These are phyloP conservation scores for Coniferiporia sulphurascens DNA, from an alignment of 1,284 basidiomycete genomes.

Conservation along the genomic window DNA sequence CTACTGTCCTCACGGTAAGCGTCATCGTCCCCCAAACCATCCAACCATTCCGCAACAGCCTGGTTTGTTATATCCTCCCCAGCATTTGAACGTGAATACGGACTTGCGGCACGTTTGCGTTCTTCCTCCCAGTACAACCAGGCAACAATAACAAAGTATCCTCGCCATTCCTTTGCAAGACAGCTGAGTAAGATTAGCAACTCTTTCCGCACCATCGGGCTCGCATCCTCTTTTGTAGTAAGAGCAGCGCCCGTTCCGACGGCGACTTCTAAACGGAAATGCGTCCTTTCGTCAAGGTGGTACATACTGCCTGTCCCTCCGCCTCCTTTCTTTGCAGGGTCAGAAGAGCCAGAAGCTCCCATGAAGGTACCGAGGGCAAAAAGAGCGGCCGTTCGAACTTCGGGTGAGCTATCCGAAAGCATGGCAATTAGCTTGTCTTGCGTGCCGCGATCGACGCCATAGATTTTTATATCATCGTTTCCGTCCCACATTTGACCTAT, in stretches of 20 bases:
- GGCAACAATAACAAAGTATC: constrained; percentile 93
- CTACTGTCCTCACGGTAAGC: constrained; percentile 72
- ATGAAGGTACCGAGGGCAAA: constrained; percentile 94
- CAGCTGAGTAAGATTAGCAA: constrained; percentile 89
- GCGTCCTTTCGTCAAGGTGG: constrained; percentile 74
- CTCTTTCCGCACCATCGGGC: constrained; percentile 95
- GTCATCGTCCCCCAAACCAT: constrained; percentile 62
- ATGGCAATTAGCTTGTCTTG: constrained; percentile 85
- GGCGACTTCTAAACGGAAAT: constrained; percentile 76
- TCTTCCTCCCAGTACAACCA: constrained; percentile 95
- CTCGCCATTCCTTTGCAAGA: constrained; percentile 93
- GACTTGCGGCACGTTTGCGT: constrained; percentile 45
- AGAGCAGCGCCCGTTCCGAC: constrained; percentile 73
- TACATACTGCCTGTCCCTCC: constrained; percentile 85
- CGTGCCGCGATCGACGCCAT: constrained; percentile 77
- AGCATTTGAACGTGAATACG: constrained; percentile 28
- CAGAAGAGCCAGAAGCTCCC: constrained; percentile 79
- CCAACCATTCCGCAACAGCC: constrained; percentile 77
- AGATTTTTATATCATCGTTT: constrained; percentile 87
- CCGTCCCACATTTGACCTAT: constrained; percentile 95
- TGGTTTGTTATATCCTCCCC: constrained; percentile 58
- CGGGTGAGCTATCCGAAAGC: constrained; percentile 85
- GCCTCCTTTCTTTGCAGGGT: constrained; percentile 64
- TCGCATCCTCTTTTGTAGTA: constrained; percentile 89
- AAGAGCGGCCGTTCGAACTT: constrained; percentile 88